A percentile compares a stretch with the other conserved stretches of the same genome.
These are phyloP conservation scores for Fragaria ananassa DNA, from an alignment of 306 rosid genomes.

Conservation along the genomic window DNA sequence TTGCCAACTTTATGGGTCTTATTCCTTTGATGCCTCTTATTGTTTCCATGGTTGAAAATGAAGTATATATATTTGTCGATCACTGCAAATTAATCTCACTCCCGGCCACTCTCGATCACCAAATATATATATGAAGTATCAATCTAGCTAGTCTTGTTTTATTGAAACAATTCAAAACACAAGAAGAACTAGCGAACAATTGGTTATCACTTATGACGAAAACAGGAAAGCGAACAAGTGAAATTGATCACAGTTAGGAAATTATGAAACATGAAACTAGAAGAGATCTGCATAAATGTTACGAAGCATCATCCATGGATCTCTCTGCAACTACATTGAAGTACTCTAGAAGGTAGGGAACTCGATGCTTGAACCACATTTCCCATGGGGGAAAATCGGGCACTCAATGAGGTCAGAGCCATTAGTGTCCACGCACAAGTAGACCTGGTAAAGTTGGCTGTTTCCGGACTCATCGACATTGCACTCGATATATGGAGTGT, in stretches of 20 bases:
- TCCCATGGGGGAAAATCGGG: conserved; percentile 35
- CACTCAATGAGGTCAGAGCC: conserved; percentile 46
- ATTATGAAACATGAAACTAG: neutral
- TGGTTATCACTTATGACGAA: neutral
- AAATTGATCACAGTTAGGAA: neutral
- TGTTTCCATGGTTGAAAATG: no score
- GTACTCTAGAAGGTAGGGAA: conserved; percentile 34
- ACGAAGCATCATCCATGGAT: neutral
- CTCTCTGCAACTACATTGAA: neutral
- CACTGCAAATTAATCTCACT: no score
- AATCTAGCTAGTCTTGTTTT: no score
- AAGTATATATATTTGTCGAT: no score
- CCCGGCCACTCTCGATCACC: no score
- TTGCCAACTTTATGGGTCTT: no score
- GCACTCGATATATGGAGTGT: conserved; percentile 41
- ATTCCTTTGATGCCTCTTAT: no score
- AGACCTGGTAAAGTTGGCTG: conserved; percentile 44
- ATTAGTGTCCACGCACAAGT: conserved; percentile 47
- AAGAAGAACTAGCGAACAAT: no score
- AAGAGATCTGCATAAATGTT: neutral
- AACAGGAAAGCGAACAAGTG: neutral
- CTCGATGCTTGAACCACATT: conserved; percentile 31
- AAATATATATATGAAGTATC: no score
- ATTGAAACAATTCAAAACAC: neutral
- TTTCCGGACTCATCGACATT: conserved; percentile 42